Conservation (phyloP, 306 rosid species). For the Trifolium dubium region DNA sequence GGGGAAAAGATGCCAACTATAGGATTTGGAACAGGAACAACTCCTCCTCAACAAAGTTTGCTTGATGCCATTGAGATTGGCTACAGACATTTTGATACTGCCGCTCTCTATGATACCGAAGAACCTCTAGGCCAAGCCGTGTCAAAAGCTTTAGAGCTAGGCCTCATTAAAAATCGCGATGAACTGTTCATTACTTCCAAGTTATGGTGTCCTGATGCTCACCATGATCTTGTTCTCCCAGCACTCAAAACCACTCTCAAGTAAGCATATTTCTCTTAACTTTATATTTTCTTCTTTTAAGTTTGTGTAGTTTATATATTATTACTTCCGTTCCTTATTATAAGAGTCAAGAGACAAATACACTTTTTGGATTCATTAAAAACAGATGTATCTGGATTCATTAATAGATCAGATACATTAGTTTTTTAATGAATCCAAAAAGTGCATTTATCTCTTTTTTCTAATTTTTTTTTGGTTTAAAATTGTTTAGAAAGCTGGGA, state of each 20-base stretch:
- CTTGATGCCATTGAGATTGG: slow-evolving; percentile 31
- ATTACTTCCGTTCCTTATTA: too few relatives aligned
- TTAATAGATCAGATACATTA: too few relatives aligned
- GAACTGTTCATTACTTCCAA: slow-evolving; percentile 57
- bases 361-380: too few relatives aligned
- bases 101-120: slow-evolving; percentile 38
- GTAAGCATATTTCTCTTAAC: slow-evolving; percentile 6
- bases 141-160: slow-evolving; percentile 35
- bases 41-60: slow-evolving; percentile 12
- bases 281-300: neutral
- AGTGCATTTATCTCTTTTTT: too few relatives aligned
- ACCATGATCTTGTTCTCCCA: slow-evolving; percentile 54
- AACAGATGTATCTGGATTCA: too few relatives aligned
- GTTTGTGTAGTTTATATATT: neutral
- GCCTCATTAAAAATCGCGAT: slow-evolving; percentile 45
- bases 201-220: slow-evolving; percentile 46
- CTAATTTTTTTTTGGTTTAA: neutral
- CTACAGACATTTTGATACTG: slow-evolving; percentile 42
- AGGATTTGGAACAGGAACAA: slow-evolving; percentile 34
- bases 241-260: slow-evolving; percentile 48
- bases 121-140: slow-evolving; percentile 40
- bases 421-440: too few relatives aligned
- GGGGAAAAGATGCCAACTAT: slow-evolving; percentile 35
- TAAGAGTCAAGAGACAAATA: too few relatives aligned
- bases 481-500: slow-evolving; percentile 36